Evolutionary conservation across 1,139 yeast species (phyloP).

Genomic region (Suhomyces panamericanus): DNA sequence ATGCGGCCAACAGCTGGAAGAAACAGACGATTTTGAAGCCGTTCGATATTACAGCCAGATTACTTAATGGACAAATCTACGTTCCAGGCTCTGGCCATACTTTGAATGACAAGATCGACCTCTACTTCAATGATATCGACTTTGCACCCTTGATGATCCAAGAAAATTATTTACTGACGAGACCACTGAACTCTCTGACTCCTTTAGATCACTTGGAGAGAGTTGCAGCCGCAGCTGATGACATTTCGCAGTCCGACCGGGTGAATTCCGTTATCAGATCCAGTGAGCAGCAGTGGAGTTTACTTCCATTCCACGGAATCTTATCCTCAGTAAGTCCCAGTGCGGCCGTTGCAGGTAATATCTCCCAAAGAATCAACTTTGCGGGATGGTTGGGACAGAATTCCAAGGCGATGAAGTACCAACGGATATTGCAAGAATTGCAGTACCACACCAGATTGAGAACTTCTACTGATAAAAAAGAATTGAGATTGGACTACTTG

Average conservation of each 20-base stretch:
- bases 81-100: conserved; percentile 53
- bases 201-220: conserved; percentile 55
- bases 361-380: conserved; percentile 71
- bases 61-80: conserved; percentile 65
- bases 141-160: conserved; percentile 95
- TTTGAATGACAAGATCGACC: conserved; percentile 79
- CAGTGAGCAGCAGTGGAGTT: conserved; percentile 93
- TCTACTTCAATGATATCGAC: conserved; percentile 93
- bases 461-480: conserved; percentile 74
- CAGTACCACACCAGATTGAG: conserved; percentile 84
- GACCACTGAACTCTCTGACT: conserved; percentile 48
- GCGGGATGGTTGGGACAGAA: conserved; percentile 90
- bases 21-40: conserved; percentile 91
- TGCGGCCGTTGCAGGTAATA: conserved; percentile 70
- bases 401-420: conserved; percentile 78
- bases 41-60: conserved; percentile 79
- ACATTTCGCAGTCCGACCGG: conserved; percentile 77
- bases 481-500: conserved; percentile 75
- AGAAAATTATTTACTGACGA: conserved; percentile 78
- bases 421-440: conserved; percentile 77
- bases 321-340: conserved; percentile 86
- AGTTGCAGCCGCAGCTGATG: conserved; percentile 79
- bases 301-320: conserved; percentile 89
- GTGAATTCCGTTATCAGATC: conserved; percentile 82
- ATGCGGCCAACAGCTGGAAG: conserved; percentile 73